A percentile compares a stretch with the other conserved stretches of the same genome.
phyloP scores from a whole-genome alignment of 495 filamentous ascomycete species.

The Penicillium cinerascens region DNA sequence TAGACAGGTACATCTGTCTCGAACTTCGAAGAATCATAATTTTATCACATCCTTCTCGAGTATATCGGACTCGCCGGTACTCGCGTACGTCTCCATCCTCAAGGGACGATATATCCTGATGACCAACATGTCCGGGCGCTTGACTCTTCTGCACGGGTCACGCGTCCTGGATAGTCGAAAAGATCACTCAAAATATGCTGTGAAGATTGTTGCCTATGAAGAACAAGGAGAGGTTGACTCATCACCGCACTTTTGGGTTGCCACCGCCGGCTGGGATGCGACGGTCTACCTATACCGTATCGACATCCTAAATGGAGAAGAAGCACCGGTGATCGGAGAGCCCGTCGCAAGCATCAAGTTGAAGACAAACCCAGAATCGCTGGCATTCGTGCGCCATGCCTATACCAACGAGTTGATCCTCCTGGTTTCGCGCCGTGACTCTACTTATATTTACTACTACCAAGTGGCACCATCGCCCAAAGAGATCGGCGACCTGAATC shows the following conservation, averaged over 20 bases:
- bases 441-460: constrained; percentile 61
- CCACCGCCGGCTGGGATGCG: constrained; percentile 65
- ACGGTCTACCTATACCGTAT: constrained; percentile 52
- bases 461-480: constrained; percentile 22
- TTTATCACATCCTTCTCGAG: constrained; percentile 27
- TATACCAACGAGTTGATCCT: constrained; percentile 45
- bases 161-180: constrained; percentile 43
- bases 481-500: not conserved
- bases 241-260: constrained; percentile 39
- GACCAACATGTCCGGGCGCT: constrained; percentile 62
- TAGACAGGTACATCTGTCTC: constrained; percentile 46
- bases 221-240: constrained; percentile 11
- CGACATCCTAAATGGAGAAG: constrained; percentile 8
- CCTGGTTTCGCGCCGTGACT: constrained; percentile 57
- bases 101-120: constrained; percentile 39
- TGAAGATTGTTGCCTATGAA: constrained; percentile 48
- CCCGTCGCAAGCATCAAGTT: constrained; percentile 49
- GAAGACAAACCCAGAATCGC: constrained; percentile 59
- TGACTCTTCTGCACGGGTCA: constrained; percentile 43
- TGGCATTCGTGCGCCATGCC: constrained; percentile 52
- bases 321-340: constrained; percentile 22
- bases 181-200: constrained; percentile 62
- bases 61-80: constrained; percentile 58
- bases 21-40: constrained; percentile 24
- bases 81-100: constrained; percentile 42